phyloP scores from a whole-genome alignment of 495 filamentous ascomycete genomes.

The Aspergillus cristatus region DNA sequence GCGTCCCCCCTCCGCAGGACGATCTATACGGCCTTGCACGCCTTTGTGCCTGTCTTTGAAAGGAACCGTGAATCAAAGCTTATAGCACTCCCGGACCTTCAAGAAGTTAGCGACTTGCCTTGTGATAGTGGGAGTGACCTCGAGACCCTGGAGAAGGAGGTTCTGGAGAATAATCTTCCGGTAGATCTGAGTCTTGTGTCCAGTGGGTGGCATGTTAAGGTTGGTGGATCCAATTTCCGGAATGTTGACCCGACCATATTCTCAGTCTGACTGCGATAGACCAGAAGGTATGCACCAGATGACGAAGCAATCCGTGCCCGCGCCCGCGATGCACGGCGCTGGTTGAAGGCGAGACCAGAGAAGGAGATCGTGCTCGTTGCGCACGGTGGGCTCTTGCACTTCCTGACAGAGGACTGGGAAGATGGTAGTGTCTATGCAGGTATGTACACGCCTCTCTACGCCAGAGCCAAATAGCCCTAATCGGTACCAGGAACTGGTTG shows the following conservation, averaged over 20 bases:
- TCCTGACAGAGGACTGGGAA: constrained; percentile 12
- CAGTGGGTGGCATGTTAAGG: not conserved
- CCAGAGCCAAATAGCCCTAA: not conserved
- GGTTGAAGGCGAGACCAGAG: constrained; percentile 9
- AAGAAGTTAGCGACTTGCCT: not conserved
- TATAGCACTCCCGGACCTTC: not conserved
- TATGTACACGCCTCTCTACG: constrained; percentile 1
- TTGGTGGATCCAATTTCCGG: not conserved
- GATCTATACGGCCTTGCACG: not conserved
- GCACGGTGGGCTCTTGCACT: constrained; percentile 12
- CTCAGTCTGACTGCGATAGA: too few species aligned
- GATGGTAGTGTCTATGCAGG: constrained; percentile 6
- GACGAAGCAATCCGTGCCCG: constrained; percentile 1
- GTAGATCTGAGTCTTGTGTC: not conserved
- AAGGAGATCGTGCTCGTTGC: constrained; percentile 10
- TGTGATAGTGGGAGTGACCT: not conserved
- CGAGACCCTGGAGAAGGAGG: not conserved
- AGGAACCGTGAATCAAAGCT: not conserved
- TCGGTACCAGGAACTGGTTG: constrained; percentile 7
- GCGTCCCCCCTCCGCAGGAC: not conserved
- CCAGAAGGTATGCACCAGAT: constrained; percentile 5
- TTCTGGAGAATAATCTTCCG: not conserved
- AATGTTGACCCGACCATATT: not conserved
- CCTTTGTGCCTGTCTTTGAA: not conserved
- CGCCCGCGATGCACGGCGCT: constrained; percentile 5